A percentile compares a stretch with the other conserved stretches of the same genome.
Evolutionary conservation across 306 rosid species (phyloP).

Genomic region (Crotalaria pallida): DNA sequence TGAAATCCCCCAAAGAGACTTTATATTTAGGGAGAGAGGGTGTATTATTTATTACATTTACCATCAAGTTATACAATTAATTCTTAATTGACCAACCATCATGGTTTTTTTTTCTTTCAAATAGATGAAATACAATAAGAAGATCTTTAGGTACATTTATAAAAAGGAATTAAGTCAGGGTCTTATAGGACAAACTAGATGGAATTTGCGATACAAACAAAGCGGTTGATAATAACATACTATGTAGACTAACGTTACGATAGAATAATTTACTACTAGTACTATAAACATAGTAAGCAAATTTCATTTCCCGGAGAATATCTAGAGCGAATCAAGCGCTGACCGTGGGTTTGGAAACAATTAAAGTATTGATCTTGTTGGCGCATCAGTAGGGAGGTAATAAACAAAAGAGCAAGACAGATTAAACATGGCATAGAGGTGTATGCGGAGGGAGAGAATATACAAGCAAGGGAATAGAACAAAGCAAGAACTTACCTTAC

Average conservation of each 20-base stretch:
- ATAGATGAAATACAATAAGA: too few species aligned
- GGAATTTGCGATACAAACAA: conserved; percentile 47
- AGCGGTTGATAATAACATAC: conserved; percentile 47
- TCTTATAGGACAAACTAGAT: conserved; percentile 44
- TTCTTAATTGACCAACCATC: too few species aligned
- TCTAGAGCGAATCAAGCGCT: conserved; percentile 92
- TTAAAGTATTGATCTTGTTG: conserved; percentile 38
- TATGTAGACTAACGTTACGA: not conserved
- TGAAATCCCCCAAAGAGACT: too few species aligned
- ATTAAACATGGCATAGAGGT: conserved; percentile 10
- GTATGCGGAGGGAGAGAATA: conserved; percentile 2
- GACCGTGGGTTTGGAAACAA: conserved; percentile 56
- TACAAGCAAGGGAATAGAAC: conserved; percentile 16
- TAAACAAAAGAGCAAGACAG: not conserved
- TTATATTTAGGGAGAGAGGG: too few species aligned
- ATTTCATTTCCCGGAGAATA: conserved; percentile 51
- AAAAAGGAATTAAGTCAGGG: not conserved
- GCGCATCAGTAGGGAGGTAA: not conserved
- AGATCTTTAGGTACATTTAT: not conserved
- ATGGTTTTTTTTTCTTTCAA: too few species aligned
- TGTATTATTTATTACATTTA: not conserved
- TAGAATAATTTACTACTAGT: too few species aligned
- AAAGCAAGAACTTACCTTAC: conserved; percentile 15
- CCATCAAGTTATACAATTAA: not conserved
- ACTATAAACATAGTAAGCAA: not conserved